Conservation (phyloP, 352 stramenopile genomes). For the Phytophthora pluvialis region DNA sequence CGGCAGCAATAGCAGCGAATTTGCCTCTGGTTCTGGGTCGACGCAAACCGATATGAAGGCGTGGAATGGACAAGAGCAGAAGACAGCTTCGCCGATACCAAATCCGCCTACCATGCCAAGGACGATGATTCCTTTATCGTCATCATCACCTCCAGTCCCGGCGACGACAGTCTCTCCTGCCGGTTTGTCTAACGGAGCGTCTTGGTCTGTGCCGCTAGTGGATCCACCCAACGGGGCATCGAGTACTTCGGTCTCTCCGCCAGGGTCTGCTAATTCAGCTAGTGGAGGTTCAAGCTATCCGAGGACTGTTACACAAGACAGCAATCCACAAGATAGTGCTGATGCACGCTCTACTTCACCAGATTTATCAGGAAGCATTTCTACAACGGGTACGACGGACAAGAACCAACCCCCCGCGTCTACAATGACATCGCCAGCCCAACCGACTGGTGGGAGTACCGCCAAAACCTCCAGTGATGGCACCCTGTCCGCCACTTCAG, state of each 20-base stretch:
- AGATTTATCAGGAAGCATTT: slow-evolving; percentile 6
- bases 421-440: background rate
- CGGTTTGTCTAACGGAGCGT: background rate
- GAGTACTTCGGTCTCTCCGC: background rate
- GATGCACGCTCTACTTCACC: background rate
- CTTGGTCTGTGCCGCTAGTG: background rate
- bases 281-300: background rate
- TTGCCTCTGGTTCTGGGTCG: slow-evolving; percentile 5
- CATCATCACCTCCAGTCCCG: background rate
- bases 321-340: slow-evolving; percentile 1
- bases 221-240: background rate
- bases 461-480: slow-evolving; percentile 16
- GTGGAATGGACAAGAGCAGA: slow-evolving; percentile 9
- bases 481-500: slow-evolving; percentile 21
- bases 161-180: background rate
- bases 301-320: background rate
- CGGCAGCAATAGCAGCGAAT: background rate
- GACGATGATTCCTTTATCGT: background rate
- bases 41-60: background rate
- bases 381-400: background rate
- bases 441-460: background rate
- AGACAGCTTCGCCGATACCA: background rate
- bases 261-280: background rate
- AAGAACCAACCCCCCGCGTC: background rate
- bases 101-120: background rate